Base-by-base conservation (phyloP, 768 basidiomycete species). In the Coprinopsis strossmayeri region DNA sequence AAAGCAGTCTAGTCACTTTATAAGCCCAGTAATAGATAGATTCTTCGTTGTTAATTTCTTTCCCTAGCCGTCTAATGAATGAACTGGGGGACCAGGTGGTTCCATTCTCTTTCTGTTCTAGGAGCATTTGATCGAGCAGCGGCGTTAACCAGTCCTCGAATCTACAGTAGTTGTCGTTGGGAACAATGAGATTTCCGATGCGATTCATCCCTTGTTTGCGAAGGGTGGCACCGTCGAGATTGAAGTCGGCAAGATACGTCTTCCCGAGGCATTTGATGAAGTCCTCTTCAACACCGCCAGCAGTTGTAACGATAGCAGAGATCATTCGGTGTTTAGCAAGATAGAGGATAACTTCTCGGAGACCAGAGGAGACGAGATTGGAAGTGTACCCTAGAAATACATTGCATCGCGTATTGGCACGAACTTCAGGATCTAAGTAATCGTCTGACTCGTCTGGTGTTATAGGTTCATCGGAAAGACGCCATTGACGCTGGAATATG, bases 91-190 rank as follows among this genome's bases (percentile, higher is more conserved):
- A 82, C 96, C 96, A 98, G 46, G 84, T 75, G 48, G 65, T 56
- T 24, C 83, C 82, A 35, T 68, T 73, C 48, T 72, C 67, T 54
- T 82, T 79, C 68, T 99, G 96, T 61, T 99, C 96, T 10, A 70
- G 77, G 25, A 97, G 77, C 91, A 99, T 91, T 25, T 71, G 61
- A 60, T 98, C 87, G 34, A 99, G 77, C 48, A 97, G 89, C 1
- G 96, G 96, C 17, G 81, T 83, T n/a, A 98, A 78, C 96, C 96
- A 99, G 63, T 98, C 95, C 68, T 99, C 96, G 57, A 98, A 99
- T 59, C 89, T 87, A 81, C 96, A 98, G 67, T 99, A 99, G 62
- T 98, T 98, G 58, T 96, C 91, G 61, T 99, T 99, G 2, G 96
- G 96, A 1, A 99, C 82, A 49, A 99, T 70, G 35, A 99, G 79